A percentile compares a stretch with the other conserved stretches of the same genome.
Conservation (phyloP, 257 asterid species). For the Solanum commersonii region DNA sequence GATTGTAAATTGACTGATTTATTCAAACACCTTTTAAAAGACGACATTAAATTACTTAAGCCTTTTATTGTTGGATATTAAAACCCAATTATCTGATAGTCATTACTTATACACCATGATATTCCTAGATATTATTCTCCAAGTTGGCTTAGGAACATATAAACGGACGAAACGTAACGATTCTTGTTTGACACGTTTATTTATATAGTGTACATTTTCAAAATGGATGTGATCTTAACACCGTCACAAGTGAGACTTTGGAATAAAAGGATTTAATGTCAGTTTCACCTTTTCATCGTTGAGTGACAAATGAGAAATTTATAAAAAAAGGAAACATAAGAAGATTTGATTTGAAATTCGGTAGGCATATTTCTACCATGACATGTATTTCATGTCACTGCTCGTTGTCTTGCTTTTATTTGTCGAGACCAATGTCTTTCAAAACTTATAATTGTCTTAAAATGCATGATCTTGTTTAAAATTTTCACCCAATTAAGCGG, state of each 20-base stretch:
- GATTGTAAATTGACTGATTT: background rate
- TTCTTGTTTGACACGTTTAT: background rate
- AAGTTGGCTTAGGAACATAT: background rate
- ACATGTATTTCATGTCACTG: background rate
- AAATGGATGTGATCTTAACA: background rate
- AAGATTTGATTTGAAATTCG: too few relatives aligned
- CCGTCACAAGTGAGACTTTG: background rate
- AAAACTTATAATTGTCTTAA: background rate
- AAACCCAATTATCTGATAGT: background rate
- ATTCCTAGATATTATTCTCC: background rate
- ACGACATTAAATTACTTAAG: background rate
- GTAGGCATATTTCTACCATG: background rate
- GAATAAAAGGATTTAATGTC: background rate
- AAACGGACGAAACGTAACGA: background rate
- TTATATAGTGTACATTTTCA: background rate
- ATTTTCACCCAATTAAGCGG: background rate
- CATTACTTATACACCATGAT: background rate
- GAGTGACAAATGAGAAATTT: background rate
- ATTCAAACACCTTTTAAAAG: background rate
- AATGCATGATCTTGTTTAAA: too few relatives aligned
- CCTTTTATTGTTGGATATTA: background rate
- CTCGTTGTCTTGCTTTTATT: background rate
- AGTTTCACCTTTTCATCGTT: background rate
- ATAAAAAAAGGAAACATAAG: too few relatives aligned
- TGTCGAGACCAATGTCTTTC: background rate